Evolutionary conservation across 2,329 filamentous ascomycete genomes (phyloP), one percentile per base, ranked within the genome.

Genomic region (Berkeleyomyces rouxiae): DNA sequence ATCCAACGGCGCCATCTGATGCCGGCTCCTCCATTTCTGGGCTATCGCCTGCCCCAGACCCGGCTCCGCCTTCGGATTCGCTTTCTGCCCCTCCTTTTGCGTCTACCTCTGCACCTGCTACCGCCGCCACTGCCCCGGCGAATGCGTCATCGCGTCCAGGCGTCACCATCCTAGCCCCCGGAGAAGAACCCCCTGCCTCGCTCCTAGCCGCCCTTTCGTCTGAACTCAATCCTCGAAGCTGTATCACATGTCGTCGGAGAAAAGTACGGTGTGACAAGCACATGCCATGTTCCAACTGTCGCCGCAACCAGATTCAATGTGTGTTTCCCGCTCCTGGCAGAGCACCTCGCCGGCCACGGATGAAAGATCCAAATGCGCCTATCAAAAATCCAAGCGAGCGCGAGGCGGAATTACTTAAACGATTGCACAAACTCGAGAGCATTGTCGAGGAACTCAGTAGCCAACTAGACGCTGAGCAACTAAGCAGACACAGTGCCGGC

Each of bases 191-290:
- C 31, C 64, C 62, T 49, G 59, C 64, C 40, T 61, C 55, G 23
- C 59, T 62, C 7, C 31, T 63, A 44, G 64, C 57, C 58, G 40
- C 60, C 43, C 60, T 55, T 42, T 58, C 59, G 58, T 53, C 73
- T 5, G 71, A 71, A 44, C 64, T 78, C 57, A 79, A 79, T 65
- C 77, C 77, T 39, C 72, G 77, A 65, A 78, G 76, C 65, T 79
- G 77, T 67, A 76, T 79, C 16, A 78, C 76, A 46, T 79, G 77
- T 65, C 73, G 77, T 9, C 75, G 77, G 53, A 76, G 84, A 66
- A 86, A 88, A 72, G 87, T 90, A 62, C 85, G 86, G 69, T 90
- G 87, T 77, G 85, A 90, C 75, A 90, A 90, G 75, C 79, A 82
- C 68, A 82, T 88, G 76, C 85, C 86, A 13, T 90, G 87, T 72